phyloP scores from a whole-genome alignment of 768 basidiomycete species.

The Rhodotorula taiwanensis region DNA sequence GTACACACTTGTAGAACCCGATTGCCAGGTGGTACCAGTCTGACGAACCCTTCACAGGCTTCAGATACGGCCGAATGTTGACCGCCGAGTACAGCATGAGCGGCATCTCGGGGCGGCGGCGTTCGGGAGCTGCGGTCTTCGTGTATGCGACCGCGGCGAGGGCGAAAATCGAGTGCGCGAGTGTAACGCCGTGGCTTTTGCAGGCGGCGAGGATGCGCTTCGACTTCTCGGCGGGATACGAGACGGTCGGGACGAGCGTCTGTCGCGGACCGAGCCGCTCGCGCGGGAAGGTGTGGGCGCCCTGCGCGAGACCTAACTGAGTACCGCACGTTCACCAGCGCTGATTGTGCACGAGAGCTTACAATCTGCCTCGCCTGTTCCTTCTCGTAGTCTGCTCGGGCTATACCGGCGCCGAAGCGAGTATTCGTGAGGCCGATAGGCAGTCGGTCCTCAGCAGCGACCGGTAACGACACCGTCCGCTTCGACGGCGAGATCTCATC shows the following conservation, averaged over 20 bases:
- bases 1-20: constrained; percentile 16
- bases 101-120: constrained; percentile 8
- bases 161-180: constrained; percentile 68
- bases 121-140: constrained; percentile 45
- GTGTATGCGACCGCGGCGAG: constrained; percentile 70
- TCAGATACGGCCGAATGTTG: constrained; percentile 61
- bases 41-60: not conserved
- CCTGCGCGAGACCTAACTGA: constrained; percentile 45
- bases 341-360: constrained; percentile 13
- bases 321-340: not conserved
- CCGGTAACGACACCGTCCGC: constrained; percentile 13
- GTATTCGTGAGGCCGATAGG: not conserved
- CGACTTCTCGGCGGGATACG: constrained; percentile 56
- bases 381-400: constrained; percentile 55
- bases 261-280: constrained; percentile 42
- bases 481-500: constrained; percentile 9
- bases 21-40: constrained; percentile 35
- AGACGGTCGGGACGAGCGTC: constrained; percentile 65
- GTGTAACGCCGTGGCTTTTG: constrained; percentile 64
- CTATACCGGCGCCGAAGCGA: constrained; percentile 15
- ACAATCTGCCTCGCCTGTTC: constrained; percentile 54
- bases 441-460: too few species aligned
- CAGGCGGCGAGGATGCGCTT: constrained; percentile 61
- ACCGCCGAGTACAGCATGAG: constrained; percentile 82
- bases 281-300: constrained; percentile 67